A percentile compares a stretch with the other conserved stretches of the same genome.
Evolutionary conservation across 164 flowering plant genomes (phyloP).

Genomic region (Vitis riparia): DNA sequence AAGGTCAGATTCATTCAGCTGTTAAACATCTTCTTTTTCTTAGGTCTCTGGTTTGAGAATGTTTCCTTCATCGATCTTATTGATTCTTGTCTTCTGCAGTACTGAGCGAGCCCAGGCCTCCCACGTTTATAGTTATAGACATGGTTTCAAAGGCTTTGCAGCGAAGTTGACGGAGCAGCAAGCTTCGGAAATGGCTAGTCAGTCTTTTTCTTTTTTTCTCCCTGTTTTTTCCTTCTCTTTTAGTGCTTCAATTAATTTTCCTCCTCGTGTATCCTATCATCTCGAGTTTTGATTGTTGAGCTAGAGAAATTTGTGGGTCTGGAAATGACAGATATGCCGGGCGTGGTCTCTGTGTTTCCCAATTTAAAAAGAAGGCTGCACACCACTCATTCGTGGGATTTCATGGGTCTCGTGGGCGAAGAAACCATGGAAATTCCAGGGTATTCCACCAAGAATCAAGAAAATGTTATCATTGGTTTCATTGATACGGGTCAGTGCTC

Average conservation of each 20-base stretch:
- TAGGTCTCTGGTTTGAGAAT: background rate
- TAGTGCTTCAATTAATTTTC: too few species aligned
- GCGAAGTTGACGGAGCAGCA: constrained; percentile 64
- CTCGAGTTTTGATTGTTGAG: too few species aligned
- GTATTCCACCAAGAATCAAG: constrained; percentile 66
- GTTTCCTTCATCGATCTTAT: background rate
- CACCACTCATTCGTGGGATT: constrained; percentile 92
- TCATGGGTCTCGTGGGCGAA: constrained; percentile 68
- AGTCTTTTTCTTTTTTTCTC: constrained; percentile 6
- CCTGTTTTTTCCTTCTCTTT: background rate
- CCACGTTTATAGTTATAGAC: constrained; percentile 66
- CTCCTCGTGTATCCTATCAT: too few species aligned
- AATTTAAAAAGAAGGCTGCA: constrained; percentile 58
- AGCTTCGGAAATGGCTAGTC: constrained; percentile 60
- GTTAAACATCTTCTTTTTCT: background rate
- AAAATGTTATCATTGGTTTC: constrained; percentile 69
- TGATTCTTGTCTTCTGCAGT: constrained; percentile 27
- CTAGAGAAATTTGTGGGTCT: background rate
- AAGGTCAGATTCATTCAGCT: constrained; percentile 34
- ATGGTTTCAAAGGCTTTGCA: constrained; percentile 81
- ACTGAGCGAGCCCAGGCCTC: constrained; percentile 58
- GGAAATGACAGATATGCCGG: constrained; percentile 56
- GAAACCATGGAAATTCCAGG: constrained; percentile 77
- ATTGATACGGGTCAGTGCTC: constrained; percentile 64
- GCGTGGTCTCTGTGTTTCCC: constrained; percentile 82